Evolutionary conservation across 2,329 filamentous ascomycete species (phyloP).

Genomic region (Fusarium paranaense): DNA sequence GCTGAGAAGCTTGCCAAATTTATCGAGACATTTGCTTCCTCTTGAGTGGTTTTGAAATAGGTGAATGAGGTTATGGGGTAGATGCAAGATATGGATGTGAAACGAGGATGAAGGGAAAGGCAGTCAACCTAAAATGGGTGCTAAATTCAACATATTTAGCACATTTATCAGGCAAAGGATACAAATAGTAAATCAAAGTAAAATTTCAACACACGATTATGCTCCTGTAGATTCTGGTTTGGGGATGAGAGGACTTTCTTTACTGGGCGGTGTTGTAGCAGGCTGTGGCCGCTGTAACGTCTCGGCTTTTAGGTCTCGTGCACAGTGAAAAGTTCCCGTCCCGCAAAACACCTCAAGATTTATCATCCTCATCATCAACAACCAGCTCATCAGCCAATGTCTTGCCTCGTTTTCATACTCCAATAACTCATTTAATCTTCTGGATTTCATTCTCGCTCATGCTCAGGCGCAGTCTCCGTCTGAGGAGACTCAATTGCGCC

Average conservation of each 20-base stretch:
- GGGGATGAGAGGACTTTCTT: background rate
- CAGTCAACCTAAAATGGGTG: slow-evolving; percentile 23
- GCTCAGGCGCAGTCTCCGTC: slow-evolving; percentile 40
- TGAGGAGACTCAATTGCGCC: slow-evolving; percentile 32
- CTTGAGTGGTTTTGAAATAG: background rate
- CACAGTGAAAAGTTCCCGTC: background rate
- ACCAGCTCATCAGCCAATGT: background rate
- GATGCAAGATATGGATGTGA: background rate
- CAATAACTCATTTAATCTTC: background rate
- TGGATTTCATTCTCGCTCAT: slow-evolving; percentile 25
- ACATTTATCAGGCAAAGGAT: background rate
- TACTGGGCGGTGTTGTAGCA: background rate
- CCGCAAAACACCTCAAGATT: background rate
- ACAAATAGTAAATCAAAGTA: background rate
- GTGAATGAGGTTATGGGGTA: background rate
- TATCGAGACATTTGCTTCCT: slow-evolving; percentile 64
- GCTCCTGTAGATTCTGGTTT: background rate
- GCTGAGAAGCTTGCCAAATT: slow-evolving; percentile 76
- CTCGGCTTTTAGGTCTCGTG: background rate
- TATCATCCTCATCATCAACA: background rate
- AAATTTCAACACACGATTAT: background rate
- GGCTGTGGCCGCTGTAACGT: background rate
- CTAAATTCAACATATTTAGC: slow-evolving; percentile 40
- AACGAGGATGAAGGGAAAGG: background rate
- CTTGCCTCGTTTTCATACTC: background rate